Percentiles rank a stretch among this genome's conserved stretches.
Evolutionary conservation across 2,329 filamentous ascomycete species (phyloP).

Genomic region (Calonectria henricotiae): DNA sequence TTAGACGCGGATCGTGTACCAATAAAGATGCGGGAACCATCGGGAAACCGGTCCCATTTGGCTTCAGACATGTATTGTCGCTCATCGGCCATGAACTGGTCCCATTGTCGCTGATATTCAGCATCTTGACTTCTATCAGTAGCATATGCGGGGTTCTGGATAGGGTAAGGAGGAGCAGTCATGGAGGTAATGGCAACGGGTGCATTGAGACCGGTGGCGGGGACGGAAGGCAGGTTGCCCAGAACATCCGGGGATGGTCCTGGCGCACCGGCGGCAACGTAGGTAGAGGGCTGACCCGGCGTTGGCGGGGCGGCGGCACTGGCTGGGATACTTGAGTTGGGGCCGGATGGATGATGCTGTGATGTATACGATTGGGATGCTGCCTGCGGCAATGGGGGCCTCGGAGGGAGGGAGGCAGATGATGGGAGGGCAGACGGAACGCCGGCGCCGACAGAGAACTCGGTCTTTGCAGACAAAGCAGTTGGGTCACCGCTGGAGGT

Average conservation of each 20-base stretch:
- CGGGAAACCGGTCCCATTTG: conserved; percentile 86
- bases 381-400: conserved; percentile 62
- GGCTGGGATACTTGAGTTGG: conserved; percentile 54
- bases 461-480: conserved; percentile 49
- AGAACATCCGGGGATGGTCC: conserved; percentile 55
- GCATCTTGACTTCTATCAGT: conserved; percentile 57
- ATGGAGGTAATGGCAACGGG: conserved; percentile 52
- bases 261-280: conserved; percentile 55
- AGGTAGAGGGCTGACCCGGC: conserved; percentile 56
- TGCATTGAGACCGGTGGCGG: conserved; percentile 53
- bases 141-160: conserved; percentile 52
- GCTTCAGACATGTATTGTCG: conserved; percentile 83
- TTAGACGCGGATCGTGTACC: conserved; percentile 68
- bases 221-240: conserved; percentile 54
- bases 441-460: conserved; percentile 52
- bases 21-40: conserved; percentile 85
- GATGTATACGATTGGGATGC: conserved; percentile 59
- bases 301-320: conserved; percentile 53
- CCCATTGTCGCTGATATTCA: conserved; percentile 78
- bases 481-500: conserved; percentile 54
- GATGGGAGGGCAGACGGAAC: conserved; percentile 57
- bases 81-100: conserved; percentile 82
- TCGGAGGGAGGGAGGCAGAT: conserved; percentile 65
- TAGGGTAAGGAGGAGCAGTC: conserved; percentile 55
- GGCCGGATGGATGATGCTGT: conserved; percentile 57